Base-by-base conservation (phyloP, 257 asterid species). In the Solanum raphanifolium region DNA sequence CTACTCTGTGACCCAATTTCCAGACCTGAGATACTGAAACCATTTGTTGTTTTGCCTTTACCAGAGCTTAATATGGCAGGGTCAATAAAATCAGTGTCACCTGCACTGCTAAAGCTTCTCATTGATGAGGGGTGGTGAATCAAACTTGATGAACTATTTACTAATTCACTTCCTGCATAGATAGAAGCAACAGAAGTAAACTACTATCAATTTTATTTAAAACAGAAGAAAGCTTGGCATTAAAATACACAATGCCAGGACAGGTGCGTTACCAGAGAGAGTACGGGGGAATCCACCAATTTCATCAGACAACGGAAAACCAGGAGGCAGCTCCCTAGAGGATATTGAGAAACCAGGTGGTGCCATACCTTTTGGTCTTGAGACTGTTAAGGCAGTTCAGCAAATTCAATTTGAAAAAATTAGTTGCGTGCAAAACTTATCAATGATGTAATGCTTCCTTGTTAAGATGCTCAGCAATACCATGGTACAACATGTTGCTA, bases 261-360 rank as follows among this genome's bases (percentile, higher is more conserved):
- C 66, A 72, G 87, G 48, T 31, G 71, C 68, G 74, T 89, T 92
- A 89, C 98, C 98, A 87, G 97, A 93, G 35, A 95, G 88, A 60
- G 91, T 84, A 55, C 88, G 94, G 78, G 92, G 86, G 48, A 92
- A 88, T 48, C 89, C 60, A 62, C 92, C 91, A 7, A 90, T 87
- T 87, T 94, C 93, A 83, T 94, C 97, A 60, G 90, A 69, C 83
- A 93, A 29, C 4, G 95, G 91, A 90, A 95, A 96, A 52, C 98
- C 98, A 25, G 98, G 98, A 83, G 98, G 98, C 78, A 95, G 95
- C 86, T 93, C 98, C 90, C 98, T 92, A 48, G 94, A 87, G 88
- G 96, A 92, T 87, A 90, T 88, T 6, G 96, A 88, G 93, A 96
- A 94, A 38, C 99, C 98, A 29, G 99, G 98, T 3, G 99, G 98